A percentile compares a stretch with the other conserved stretches of the same genome.
phyloP scores from a whole-genome alignment of 1,284 basidiomycete species.

The Tilletia walkeri region DNA sequence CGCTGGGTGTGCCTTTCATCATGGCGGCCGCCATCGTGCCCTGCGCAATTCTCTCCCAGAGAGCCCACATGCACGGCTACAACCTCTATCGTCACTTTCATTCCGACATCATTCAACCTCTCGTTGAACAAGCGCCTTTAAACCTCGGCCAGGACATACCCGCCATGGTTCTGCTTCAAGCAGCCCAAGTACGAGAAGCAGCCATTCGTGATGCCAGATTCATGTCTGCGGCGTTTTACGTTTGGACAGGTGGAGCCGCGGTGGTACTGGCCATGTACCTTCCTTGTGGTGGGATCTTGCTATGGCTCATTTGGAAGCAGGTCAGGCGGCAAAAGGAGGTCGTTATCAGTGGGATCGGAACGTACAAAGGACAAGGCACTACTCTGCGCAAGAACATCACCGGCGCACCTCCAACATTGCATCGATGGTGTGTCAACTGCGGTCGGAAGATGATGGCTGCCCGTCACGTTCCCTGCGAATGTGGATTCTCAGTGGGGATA shows the following conservation, averaged over 20 bases:
- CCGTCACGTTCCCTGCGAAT: background rate
- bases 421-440: slow-evolving; percentile 2
- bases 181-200: background rate
- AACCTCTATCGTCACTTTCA: background rate
- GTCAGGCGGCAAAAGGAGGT: background rate
- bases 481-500: background rate
- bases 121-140: background rate
- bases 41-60: background rate
- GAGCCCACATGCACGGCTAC: background rate
- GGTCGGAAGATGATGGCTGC: background rate
- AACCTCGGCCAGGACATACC: background rate
- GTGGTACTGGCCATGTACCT: background rate
- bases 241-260: background rate
- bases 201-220: background rate
- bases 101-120: background rate
- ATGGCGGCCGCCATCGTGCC: background rate
- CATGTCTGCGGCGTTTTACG: slow-evolving; percentile 2
- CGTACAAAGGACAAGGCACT: background rate
- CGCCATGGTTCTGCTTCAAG: background rate
- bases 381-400: background rate
- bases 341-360: background rate
- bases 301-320: background rate
- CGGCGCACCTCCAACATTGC: background rate
- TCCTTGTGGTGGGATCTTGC: slow-evolving; percentile 1
- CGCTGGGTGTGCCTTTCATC: background rate